Evolutionary conservation across 2,329 filamentous ascomycete species (phyloP).

Genomic region (Dactylellina drechsleri): DNA sequence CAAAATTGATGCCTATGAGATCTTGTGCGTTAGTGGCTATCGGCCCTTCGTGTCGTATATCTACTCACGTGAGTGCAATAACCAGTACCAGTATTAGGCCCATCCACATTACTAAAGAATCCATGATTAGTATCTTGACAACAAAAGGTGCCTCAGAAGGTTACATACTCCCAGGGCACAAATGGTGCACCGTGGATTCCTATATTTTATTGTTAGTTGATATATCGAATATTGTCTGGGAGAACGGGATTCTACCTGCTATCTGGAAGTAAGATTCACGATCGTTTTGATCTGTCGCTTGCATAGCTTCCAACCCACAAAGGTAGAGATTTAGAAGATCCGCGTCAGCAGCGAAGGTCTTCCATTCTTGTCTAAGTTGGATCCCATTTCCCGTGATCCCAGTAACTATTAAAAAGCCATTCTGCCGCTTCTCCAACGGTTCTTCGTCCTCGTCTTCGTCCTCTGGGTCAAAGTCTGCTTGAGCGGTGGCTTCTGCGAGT

Average conservation of each 20-base stretch:
- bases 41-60: not conserved
- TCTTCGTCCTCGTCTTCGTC: conserved; percentile 3
- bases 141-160: not conserved
- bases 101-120: conserved; percentile 15
- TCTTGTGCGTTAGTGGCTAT: conserved; percentile 4
- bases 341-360: conserved; percentile 26
- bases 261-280: conserved; percentile 40
- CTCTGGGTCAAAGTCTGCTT: too few species aligned
- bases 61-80: conserved; percentile 47
- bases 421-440: conserved; percentile 29
- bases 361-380: conserved; percentile 35
- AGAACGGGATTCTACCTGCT: conserved; percentile 18
- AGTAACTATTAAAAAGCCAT: conserved; percentile 21
- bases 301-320: conserved; percentile 44
- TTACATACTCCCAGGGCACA: conserved; percentile 41
- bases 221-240: not conserved
- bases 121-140: conserved; percentile 1
- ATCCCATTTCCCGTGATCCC: conserved; percentile 45
- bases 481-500: not conserved
- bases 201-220: conserved; percentile 6
- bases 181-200: conserved; percentile 52
- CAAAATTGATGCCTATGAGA: conserved; percentile 39
- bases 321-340: conserved; percentile 50
- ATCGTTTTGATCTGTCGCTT: conserved; percentile 34
- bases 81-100: conserved; percentile 19